Base-by-base conservation (phyloP, 1,139 yeast species). In the Spathaspora sp. region DNA sequence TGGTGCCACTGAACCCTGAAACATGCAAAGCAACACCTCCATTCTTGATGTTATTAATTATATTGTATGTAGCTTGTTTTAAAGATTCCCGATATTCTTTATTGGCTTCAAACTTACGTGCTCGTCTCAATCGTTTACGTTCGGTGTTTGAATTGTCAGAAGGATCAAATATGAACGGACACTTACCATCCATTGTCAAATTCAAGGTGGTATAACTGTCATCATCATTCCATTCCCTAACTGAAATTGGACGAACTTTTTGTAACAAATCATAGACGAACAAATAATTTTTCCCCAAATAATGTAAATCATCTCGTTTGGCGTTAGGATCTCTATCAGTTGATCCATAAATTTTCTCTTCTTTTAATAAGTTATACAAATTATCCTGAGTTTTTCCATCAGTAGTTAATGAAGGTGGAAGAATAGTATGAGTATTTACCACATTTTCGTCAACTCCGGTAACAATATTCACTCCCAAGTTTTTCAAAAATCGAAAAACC, bases 311-410 rank as follows among this genome's bases (percentile, higher is more conserved):
- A 54, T 89, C 96, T 47, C 96, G 76, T 54, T 78, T 83, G 5
- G 95, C 91, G 53, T 76, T 79, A 16, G 96, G 95, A 63, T 91
- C 97, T 55, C 96, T 78, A 64, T 93, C 98, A 33, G 87, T 80
- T 1, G 96, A 87, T 8, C 97, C 97, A 61, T 82, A 82, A 18
- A 89, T 70, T 58, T 89, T 88, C 61, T 95, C 99, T 59, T 89
- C 91, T 52, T 82, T 82, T 55, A 91, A 76, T 53, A 93, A 72
- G 47, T 84, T 80, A 40, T 86, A 82, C 48, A 93, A 74, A 47
- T 72, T 74, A 26, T 64, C 64, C 29, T 39, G 43, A 37, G 38
- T 45, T n/a, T 37, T 44, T 31, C 38, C 41, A 26, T 31, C 42
- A 24, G 43, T 17, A 16, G 48, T 39, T 15, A 40, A 51, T 42